A percentile compares a stretch with the other conserved stretches of the same genome.
Conservation (phyloP, 2,329 filamentous ascomycete genomes). For the Plectosphaerella plurivora region DNA sequence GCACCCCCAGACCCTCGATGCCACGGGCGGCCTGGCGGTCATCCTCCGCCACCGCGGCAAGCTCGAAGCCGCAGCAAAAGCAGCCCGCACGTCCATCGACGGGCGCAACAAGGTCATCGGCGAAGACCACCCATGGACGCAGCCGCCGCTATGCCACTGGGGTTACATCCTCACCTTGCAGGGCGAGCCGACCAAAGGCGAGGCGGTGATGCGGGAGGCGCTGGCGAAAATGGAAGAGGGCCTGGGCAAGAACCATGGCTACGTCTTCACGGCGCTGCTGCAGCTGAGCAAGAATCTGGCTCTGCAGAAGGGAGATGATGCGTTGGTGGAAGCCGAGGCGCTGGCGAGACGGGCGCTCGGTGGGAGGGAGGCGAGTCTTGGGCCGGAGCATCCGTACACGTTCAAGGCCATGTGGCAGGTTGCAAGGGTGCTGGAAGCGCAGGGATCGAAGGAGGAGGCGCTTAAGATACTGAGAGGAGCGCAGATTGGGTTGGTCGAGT, state of each 20-base stretch:
- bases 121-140: not conserved
- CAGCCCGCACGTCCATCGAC: not conserved
- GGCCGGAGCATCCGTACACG: not conserved
- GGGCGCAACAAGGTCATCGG: not conserved
- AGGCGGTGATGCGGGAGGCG: not conserved
- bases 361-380: not conserved
- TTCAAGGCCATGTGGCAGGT: conserved; percentile 1
- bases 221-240: not conserved
- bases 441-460: not conserved
- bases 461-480: not conserved
- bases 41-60: conserved; percentile 1
- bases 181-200: not conserved
- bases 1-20: not conserved
- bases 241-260: not conserved
- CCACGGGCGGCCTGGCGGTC: not conserved
- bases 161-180: not conserved
- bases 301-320: not conserved
- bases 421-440: not conserved
- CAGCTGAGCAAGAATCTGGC: not conserved
- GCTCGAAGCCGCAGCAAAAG: not conserved
- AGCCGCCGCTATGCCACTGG: conserved; percentile 1
- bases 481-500: not conserved
- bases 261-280: not conserved
- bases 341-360: not conserved
- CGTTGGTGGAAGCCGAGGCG: not conserved